A percentile compares a stretch with the other conserved stretches of the same genome.
Conservation (phyloP, 2,329 filamentous ascomycete genomes). For the Apiospora koreana region DNA sequence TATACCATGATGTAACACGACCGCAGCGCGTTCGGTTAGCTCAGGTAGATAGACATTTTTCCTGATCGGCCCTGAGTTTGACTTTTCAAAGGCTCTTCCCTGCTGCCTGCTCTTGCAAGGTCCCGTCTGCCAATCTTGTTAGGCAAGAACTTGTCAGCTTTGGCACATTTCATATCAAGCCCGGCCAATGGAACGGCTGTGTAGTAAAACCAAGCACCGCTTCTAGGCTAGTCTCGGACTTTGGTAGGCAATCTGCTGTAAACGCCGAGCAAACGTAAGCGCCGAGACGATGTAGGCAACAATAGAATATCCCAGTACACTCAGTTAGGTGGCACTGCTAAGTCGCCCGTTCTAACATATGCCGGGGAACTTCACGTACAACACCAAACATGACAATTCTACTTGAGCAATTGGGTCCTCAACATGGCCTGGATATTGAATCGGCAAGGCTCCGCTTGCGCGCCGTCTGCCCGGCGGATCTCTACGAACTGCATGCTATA, state of each 20-base stretch:
- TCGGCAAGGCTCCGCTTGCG: conserved; percentile 28
- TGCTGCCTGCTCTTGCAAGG: too few species aligned
- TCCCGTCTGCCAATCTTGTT: neutral
- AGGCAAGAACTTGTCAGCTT: neutral
- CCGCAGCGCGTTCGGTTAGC: too few species aligned
- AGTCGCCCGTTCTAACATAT: too few species aligned
- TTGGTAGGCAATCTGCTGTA: neutral
- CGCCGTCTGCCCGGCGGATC: conserved; percentile 38
- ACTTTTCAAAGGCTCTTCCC: too few species aligned
- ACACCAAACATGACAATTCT: neutral
- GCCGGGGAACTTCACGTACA: too few species aligned
- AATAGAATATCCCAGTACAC: too few species aligned
- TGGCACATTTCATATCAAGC: neutral
- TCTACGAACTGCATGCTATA: conserved; percentile 36
- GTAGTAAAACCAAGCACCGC: neutral
- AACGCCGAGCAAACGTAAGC: neutral
- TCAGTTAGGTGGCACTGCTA: neutral
- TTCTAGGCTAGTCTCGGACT: neutral
- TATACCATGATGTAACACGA: too few species aligned
- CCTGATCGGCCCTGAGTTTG: too few species aligned
- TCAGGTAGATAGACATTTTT: too few species aligned
- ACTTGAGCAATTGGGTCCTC: neutral
- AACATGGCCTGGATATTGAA: neutral
- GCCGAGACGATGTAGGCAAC: neutral
- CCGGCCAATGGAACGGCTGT: neutral